phyloP scores from a whole-genome alignment of 495 filamentous ascomycete genomes.

The Annulohypoxylon bovei region DNA sequence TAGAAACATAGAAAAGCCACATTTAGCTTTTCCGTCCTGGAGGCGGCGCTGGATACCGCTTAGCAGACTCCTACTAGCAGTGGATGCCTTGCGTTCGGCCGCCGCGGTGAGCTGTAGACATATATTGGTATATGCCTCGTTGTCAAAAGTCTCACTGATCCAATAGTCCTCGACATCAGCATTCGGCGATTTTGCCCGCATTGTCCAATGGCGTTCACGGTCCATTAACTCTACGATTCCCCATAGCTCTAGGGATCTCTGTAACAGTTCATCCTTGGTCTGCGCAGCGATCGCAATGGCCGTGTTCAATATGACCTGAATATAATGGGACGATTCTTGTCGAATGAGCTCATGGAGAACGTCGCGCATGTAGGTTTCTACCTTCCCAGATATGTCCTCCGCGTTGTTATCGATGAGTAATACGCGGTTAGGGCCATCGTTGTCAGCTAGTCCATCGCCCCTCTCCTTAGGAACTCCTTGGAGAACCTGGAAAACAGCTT shows the following conservation, averaged over 20 bases:
- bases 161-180: slow-evolving; percentile 44
- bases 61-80: slow-evolving; percentile 72
- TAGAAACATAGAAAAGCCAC: slow-evolving; percentile 77
- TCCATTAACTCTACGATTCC: slow-evolving; percentile 78
- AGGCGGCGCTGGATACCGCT: slow-evolving; percentile 79
- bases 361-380: slow-evolving; percentile 77
- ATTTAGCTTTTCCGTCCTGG: slow-evolving; percentile 75
- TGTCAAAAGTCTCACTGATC: slow-evolving; percentile 54
- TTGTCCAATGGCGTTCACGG: slow-evolving; percentile 72
- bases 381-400: slow-evolving; percentile 72
- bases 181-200: slow-evolving; percentile 52
- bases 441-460: slow-evolving; percentile 31
- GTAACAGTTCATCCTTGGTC: slow-evolving; percentile 71
- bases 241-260: slow-evolving; percentile 78
- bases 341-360: slow-evolving; percentile 69
- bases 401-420: slow-evolving; percentile 71
- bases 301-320: slow-evolving; percentile 70
- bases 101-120: slow-evolving; percentile 78
- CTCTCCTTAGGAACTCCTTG: slow-evolving; percentile 59
- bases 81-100: slow-evolving; percentile 74
- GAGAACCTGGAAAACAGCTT: slow-evolving; percentile 64
- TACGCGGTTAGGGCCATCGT: slow-evolving; percentile 23
- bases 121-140: slow-evolving; percentile 61
- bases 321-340: slow-evolving; percentile 72
- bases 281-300: slow-evolving; percentile 64